Percentiles rank a stretch among this genome's conserved stretches.
Conservation (phyloP, 164 flowering plant genomes). For the Liquidambar formosana region DNA sequence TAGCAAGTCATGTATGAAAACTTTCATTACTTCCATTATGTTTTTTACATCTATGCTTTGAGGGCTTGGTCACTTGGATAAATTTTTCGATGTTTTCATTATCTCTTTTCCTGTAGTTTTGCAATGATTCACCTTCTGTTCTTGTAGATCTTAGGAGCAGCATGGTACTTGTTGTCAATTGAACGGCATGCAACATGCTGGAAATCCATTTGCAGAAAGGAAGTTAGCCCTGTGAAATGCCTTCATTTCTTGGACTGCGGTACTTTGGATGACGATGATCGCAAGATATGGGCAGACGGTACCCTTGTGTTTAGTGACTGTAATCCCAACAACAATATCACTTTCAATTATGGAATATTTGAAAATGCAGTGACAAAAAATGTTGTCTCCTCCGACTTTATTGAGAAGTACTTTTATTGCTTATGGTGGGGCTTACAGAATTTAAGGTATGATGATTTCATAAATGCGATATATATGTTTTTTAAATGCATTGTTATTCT, state of each 20-base stretch:
- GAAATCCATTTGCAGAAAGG: constrained; percentile 71
- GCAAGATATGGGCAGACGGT: constrained; percentile 48
- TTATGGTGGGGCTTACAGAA: constrained; percentile 98
- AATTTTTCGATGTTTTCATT: background rate
- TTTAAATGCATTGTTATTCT: background rate
- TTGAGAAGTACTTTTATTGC: constrained; percentile 82
- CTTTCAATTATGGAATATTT: constrained; percentile 75
- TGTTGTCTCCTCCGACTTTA: constrained; percentile 59
- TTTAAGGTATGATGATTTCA: constrained; percentile 57
- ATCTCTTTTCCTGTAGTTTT: background rate
- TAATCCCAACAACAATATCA: constrained; percentile 40
- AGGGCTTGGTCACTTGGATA: background rate
- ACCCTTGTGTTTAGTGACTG: constrained; percentile 65
- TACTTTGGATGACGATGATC: constrained; percentile 20
- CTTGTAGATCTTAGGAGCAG: constrained; percentile 80
- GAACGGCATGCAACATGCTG: constrained; percentile 82
- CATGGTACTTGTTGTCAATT: constrained; percentile 84
- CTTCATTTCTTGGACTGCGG: constrained; percentile 59
- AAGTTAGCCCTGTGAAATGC: constrained; percentile 45
- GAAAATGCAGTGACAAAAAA: constrained; percentile 56
- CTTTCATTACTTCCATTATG: background rate
- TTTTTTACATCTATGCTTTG: background rate
- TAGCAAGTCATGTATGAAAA: constrained; percentile 86
- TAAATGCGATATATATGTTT: background rate
- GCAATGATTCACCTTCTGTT: constrained; percentile 12